Conservation (phyloP, 805 yeast species). For the Yarrowia sp. region DNA sequence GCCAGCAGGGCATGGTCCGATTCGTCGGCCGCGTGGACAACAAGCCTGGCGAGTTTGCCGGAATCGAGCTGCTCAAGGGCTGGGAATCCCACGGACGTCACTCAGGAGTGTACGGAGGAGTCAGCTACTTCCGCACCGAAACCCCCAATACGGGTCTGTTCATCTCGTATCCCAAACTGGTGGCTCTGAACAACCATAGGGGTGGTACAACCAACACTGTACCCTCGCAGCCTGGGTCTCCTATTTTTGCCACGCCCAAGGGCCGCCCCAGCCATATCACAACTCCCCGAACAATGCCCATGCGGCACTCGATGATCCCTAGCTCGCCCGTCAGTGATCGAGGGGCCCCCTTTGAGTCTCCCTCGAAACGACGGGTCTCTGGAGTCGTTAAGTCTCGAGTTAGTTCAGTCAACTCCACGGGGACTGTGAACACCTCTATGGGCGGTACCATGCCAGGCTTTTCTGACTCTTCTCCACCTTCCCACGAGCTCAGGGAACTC, state of each 20-base stretch:
- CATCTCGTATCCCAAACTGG: conserved; percentile 44
- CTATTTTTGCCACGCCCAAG: conserved; percentile 25
- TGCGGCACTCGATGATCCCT: conserved; percentile 5
- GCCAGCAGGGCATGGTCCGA: conserved; percentile 62
- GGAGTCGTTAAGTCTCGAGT: neutral
- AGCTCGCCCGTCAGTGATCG: conserved; percentile 1
- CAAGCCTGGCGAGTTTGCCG: conserved; percentile 76
- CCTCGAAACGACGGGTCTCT: neutral
- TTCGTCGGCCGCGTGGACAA: conserved; percentile 72
- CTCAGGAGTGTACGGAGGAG: conserved; percentile 75
- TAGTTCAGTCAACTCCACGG: conserved; percentile 10
- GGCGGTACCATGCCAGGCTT: neutral
- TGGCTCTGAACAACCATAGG: conserved; percentile 31
- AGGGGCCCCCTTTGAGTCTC: neutral
- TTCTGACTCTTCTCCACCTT: neutral
- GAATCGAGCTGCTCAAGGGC: conserved; percentile 76
- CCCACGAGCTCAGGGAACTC: neutral
- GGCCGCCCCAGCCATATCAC: conserved; percentile 20
- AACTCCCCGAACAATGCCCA: conserved; percentile 6
- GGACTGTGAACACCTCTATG: neutral
- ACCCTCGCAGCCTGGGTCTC: neutral
- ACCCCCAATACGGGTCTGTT: conserved; percentile 72
- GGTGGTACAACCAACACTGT: neutral
- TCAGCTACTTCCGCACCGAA: conserved; percentile 60
- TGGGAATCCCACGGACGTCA: conserved; percentile 70